Conservation (phyloP, 768 basidiomycete genomes). For the Lentinula raphanica region DNA sequence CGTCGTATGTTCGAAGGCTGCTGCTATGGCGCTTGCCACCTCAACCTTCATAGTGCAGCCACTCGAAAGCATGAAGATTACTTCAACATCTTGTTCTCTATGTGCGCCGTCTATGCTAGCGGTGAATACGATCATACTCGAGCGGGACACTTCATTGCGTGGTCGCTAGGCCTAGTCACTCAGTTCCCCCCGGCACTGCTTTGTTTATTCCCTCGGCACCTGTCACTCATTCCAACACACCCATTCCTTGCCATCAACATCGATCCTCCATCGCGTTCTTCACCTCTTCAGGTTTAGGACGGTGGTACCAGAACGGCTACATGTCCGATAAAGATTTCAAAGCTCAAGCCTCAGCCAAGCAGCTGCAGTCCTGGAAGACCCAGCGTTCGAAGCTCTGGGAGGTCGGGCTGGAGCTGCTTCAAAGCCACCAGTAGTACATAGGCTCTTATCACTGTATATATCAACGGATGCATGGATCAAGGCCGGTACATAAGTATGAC, state of each 20-base stretch:
- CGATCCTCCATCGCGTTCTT: background rate
- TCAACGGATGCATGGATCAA: too few species aligned
- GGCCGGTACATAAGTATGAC: too few species aligned
- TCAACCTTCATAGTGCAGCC: background rate
- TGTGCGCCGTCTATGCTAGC: conserved; percentile 18
- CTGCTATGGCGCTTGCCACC: background rate
- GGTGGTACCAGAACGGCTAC: too few species aligned
- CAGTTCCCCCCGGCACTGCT: conserved; percentile 11
- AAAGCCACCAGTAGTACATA: background rate
- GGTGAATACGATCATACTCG: background rate
- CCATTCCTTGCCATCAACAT: conserved; percentile 2
- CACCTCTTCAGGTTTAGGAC: background rate
- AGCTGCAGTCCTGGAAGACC: background rate
- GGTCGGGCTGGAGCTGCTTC: background rate
- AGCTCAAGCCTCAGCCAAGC: background rate
- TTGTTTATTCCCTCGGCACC: conserved; percentile 11
- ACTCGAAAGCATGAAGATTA: conserved; percentile 2
- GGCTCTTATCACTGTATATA: background rate
- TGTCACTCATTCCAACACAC: conserved; percentile 9
- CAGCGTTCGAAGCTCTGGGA: background rate
- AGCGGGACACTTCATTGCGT: conserved; percentile 12
- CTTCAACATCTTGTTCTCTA: conserved; percentile 13
- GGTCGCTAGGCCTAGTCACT: conserved; percentile 5
- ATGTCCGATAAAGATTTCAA: too few species aligned
- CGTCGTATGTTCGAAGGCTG: background rate